These are phyloP conservation scores for Fusarium hainanense DNA, from an alignment of 2,329 filamentous ascomycete species.

Conservation along the genomic window DNA sequence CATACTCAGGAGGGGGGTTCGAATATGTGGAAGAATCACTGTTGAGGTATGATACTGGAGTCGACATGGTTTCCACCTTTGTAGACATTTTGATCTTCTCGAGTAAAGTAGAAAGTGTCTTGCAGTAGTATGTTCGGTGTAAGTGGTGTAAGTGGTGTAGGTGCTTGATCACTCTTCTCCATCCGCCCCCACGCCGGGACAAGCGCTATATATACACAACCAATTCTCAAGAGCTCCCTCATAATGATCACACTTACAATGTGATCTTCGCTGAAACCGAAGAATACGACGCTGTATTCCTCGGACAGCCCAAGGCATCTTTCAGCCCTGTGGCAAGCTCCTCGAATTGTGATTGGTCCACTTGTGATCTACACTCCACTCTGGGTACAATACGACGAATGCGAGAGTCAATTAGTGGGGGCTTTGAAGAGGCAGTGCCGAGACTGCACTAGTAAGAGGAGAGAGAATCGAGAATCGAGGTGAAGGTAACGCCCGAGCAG, in stretches of 20 bases:
- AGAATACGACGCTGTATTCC: conserved; percentile 26
- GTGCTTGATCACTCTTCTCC: neutral
- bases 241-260: neutral
- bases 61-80: neutral
- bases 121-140: neutral
- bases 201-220: conserved; percentile 19
- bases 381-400: conserved; percentile 47
- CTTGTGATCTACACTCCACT: conserved; percentile 13
- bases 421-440: conserved; percentile 31
- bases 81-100: conserved; percentile 16
- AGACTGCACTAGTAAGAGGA: neutral
- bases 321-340: conserved; percentile 24
- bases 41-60: neutral
- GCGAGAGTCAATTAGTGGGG: conserved; percentile 43
- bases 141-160: neutral
- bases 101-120: neutral
- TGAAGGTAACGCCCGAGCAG: neutral
- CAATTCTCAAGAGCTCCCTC: neutral
- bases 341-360: conserved; percentile 26
- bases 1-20: conserved; percentile 48
- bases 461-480: neutral
- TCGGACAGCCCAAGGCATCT: conserved; percentile 17
- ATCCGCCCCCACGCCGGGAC: neutral
- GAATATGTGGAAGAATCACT: conserved; percentile 25
- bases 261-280: conserved; percentile 22